These are phyloP conservation scores for Chlorella sp. DNA, from an alignment of 139 green algal species.

Conservation along the genomic window DNA sequence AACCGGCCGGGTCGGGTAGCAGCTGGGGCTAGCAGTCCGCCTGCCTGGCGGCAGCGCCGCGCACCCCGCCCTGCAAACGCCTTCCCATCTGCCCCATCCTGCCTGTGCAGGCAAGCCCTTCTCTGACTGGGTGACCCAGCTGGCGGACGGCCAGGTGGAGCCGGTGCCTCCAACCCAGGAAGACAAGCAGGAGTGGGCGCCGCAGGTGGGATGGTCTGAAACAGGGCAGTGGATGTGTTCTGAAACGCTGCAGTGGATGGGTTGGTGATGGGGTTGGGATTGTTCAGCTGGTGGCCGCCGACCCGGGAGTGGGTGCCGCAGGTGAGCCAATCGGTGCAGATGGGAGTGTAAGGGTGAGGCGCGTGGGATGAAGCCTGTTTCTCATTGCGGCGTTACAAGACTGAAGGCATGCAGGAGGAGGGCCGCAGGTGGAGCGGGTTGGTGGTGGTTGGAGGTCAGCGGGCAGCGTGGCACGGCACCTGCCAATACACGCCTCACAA, in stretches of 20 bases:
- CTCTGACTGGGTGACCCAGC: constrained; percentile 30
- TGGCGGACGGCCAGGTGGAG: constrained; percentile 31
- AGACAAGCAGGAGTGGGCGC: constrained; percentile 24
- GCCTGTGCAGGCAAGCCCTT: constrained; percentile 29
- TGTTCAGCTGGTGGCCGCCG: not conserved
- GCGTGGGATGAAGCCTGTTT: no score
- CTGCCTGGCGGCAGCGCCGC: not conserved
- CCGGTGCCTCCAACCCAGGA: not conserved
- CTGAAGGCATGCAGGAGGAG: no score
- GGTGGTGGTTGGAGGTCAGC: no score
- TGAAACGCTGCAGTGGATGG: not conserved
- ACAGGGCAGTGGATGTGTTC: not conserved
- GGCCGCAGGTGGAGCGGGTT: no score
- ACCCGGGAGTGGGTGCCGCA: no score
- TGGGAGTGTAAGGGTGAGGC: no score
- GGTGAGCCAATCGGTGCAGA: no score
- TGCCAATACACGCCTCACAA: no score
- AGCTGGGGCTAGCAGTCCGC: no score
- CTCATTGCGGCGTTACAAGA: no score
- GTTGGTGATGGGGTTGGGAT: not conserved
- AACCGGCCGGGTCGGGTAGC: no score
- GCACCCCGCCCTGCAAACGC: not conserved
- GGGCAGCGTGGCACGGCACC: no score
- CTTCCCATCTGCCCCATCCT: not conserved
- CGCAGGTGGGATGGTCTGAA: not conserved